Conservation (phyloP, 116 monocot species). For the Trichopus zeylanicus region DNA sequence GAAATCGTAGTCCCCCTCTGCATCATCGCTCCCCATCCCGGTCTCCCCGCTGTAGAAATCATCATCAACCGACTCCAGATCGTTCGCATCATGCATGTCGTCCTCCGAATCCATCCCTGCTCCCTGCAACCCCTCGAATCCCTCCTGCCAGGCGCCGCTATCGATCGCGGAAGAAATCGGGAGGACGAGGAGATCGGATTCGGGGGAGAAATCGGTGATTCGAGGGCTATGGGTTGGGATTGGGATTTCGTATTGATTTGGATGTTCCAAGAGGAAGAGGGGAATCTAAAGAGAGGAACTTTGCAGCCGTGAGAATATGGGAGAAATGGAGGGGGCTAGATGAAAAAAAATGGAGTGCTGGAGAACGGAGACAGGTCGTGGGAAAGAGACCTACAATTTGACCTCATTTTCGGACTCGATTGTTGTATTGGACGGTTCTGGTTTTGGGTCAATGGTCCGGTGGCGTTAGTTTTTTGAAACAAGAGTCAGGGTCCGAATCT, state of each 20-base stretch:
- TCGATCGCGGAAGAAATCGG: neutral
- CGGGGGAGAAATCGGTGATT: neutral
- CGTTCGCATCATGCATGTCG: constrained; percentile 70
- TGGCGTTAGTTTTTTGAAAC: neutral
- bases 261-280: neutral
- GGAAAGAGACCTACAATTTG: neutral
- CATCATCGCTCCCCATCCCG: constrained; percentile 68
- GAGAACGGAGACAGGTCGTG: too few relatives aligned
- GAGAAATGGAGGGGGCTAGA: neutral
- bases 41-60: constrained; percentile 91
- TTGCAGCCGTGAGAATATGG: neutral
- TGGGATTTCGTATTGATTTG: neutral
- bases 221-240: neutral
- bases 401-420: neutral
- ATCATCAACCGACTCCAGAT: constrained; percentile 55
- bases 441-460: too few relatives aligned
- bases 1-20: constrained; percentile 71
- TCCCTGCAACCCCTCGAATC: constrained; percentile 15
- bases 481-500: neutral
- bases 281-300: neutral
- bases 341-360: neutral
- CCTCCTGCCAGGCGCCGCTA: neutral
- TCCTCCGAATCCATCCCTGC: constrained; percentile 78
- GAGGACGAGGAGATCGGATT: neutral
- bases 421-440: neutral